These are phyloP conservation scores for Ensete ventricosum DNA, from an alignment of 176 grass and related monocot genomes.

Conservation along the genomic window DNA sequence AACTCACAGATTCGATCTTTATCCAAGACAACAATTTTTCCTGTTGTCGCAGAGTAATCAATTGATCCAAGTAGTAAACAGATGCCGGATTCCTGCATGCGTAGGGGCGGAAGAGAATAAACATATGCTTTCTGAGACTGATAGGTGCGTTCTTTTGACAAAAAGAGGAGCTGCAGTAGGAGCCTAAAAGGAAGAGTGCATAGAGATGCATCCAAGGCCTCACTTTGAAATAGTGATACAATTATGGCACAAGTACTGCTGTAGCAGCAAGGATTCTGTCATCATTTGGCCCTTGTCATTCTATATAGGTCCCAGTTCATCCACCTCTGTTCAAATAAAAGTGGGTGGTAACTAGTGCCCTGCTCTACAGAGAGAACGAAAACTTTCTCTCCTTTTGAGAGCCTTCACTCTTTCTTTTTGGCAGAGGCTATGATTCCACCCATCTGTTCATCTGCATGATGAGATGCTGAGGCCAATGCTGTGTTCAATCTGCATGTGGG, in stretches of 20 bases:
- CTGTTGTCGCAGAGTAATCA: background rate
- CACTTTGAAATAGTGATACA: constrained; percentile 3
- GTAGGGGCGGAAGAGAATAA: background rate
- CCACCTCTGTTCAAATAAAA: background rate
- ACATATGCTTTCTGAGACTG: background rate
- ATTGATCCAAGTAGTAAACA: background rate
- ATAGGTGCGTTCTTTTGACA: constrained; percentile 12
- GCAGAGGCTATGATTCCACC: constrained; percentile 17
- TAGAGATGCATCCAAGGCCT: constrained; percentile 7
- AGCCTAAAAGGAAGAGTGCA: background rate
- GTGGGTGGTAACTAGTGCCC: background rate
- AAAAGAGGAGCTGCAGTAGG: background rate
- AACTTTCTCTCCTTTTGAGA: constrained; percentile 28
- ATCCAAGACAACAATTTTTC: background rate
- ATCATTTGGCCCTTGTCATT: background rate
- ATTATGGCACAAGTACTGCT: background rate
- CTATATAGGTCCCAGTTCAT: background rate
- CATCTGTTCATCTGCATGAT: constrained; percentile 3
- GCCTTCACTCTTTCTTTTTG: background rate
- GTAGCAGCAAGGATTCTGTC: constrained; percentile 5
- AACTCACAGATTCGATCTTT: constrained; percentile 1
- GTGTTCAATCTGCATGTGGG: background rate
- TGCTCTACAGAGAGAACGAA: background rate
- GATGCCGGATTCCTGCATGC: constrained; percentile 3
- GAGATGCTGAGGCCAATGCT: background rate